Percentiles rank a stretch among this genome's conserved stretches.
Evolutionary conservation across 805 yeast species (phyloP).

Genomic region (Brettanomyces bruxellensis): DNA sequence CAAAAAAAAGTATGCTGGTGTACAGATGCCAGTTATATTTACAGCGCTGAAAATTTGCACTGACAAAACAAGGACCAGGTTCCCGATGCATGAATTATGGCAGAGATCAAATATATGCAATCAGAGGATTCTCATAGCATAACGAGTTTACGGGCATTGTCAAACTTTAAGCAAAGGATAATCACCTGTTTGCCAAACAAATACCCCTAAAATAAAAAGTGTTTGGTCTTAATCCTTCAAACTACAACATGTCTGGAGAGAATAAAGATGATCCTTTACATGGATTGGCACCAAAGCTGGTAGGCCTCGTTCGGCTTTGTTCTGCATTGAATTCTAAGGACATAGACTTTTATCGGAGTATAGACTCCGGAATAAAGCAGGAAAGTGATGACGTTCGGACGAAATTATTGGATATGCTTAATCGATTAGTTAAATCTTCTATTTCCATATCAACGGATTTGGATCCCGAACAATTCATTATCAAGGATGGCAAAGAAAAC

Average conservation of each 20-base stretch:
- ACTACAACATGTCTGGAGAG: not conserved
- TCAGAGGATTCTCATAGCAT: no score
- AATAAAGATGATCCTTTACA: slow-evolving; percentile 11
- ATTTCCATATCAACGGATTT: slow-evolving; percentile 16
- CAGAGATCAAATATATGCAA: not conserved
- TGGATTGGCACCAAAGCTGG: slow-evolving; percentile 36
- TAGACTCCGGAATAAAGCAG: slow-evolving; percentile 41
- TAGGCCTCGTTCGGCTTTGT: slow-evolving; percentile 54
- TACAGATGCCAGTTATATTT: no score
- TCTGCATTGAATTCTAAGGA: slow-evolving; percentile 71
- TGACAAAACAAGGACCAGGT: no score
- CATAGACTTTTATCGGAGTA: slow-evolving; percentile 60
- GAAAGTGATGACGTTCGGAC: slow-evolving; percentile 29
- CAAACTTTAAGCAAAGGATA: no score
- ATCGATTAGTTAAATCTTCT: slow-evolving; percentile 28
- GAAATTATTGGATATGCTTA: slow-evolving; percentile 22
- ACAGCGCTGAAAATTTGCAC: no score
- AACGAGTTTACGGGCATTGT: no score
- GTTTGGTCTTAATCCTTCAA: not conserved
- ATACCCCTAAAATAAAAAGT: not conserved
- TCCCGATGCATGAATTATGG: not conserved
- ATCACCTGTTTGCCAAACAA: not conserved
- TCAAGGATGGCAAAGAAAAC: slow-evolving; percentile 16
- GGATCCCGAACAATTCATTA: slow-evolving; percentile 17
- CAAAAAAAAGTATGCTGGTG: no score